Conservation (phyloP, 2,329 filamentous ascomycete species). For the Helminthosporium solani region DNA sequence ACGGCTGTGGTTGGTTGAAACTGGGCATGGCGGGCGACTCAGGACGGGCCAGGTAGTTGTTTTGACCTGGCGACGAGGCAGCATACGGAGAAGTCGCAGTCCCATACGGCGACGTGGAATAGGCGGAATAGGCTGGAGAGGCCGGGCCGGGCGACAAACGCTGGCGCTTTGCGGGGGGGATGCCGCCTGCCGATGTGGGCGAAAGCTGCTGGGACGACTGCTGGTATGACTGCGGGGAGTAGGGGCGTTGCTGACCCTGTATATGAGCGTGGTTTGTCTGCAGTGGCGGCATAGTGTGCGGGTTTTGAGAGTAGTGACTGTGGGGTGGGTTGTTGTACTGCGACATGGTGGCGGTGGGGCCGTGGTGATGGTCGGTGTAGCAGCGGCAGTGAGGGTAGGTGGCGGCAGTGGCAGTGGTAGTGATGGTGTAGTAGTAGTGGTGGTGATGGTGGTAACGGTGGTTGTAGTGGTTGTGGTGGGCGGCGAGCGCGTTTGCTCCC, state of each 20-base stretch:
- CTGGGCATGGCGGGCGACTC: conserved; percentile 31
- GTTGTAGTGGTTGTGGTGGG: no score
- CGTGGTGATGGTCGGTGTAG: no score
- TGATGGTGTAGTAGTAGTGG: no score
- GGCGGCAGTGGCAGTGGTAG: no score
- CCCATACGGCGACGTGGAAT: conserved; percentile 49
- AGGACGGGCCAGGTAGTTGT: conserved; percentile 31
- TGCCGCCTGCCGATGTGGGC: conserved; percentile 39
- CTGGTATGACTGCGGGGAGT: conserved; percentile 39
- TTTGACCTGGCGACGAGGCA: conserved; percentile 30
- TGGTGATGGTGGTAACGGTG: no score
- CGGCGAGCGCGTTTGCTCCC: conserved; percentile 22
- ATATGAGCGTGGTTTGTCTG: conserved; percentile 42
- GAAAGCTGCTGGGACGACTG: conserved; percentile 52
- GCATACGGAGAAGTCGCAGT: conserved; percentile 39
- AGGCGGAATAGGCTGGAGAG: conserved; percentile 49
- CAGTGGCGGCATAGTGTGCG: conserved; percentile 33
- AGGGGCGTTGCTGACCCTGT: conserved; percentile 41
- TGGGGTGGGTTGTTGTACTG: conserved; percentile 28
- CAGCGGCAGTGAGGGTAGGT: no score
- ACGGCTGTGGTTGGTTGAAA: conserved; percentile 57
- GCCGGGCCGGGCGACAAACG: conserved; percentile 67
- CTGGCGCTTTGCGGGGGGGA: conserved; percentile 72
- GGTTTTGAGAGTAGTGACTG: conserved; percentile 20
- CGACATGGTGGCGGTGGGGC: conserved; percentile 26